Evolutionary conservation across 331 rosid genomes (phyloP), one percentile per base, ranked within the genome.

Genomic region (Quercus lobata): DNA sequence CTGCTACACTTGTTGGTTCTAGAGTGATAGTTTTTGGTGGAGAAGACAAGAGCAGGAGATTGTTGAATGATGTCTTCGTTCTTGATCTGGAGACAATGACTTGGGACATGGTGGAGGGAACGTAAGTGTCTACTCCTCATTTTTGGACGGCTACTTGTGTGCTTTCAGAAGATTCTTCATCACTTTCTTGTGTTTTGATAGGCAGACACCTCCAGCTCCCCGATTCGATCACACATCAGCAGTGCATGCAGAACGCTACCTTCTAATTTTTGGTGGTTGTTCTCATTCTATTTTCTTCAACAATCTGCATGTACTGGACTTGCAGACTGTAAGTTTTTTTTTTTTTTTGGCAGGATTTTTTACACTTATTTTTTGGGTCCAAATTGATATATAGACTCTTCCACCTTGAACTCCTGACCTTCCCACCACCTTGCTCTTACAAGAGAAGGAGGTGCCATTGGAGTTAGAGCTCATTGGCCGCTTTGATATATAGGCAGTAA

Each of bases 151-250:
- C 57, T 60, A 32, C 35, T 77, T 86, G 29, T 77, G 49, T 54
- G 85, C 69, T 74, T 86, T 37, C 41, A 57, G 78, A 78, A 57
- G 76, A 65, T 83, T 83, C 76, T 76, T 71, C 81, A 84, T 74
- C 71, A 74, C 77, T 84, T 87, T 79, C 54, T 85, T 89, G 80
- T 80, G 75, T 87, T 84, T 84, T 87, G 90, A 89, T 89, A 95
- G 99, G 93, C 94, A 89, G 93, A 85, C 91, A 73, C 93, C 95
- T 82, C 97, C 99, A 71, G 83, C 91, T 86, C 97, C 99, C 46
- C 92, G 98, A 85, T 96, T 87, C 7, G 99, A 96, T 86, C 99
- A 96, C 80, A 82, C 91, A 77, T 93, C 97, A 72, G 84, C 97
- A 62, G 76, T 93, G 81, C 92, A 90, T 29, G 91, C 89, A 12